These are phyloP conservation scores for Fusarium zealandicum DNA, from an alignment of 2,329 filamentous ascomycete species.

Conservation along the genomic window DNA sequence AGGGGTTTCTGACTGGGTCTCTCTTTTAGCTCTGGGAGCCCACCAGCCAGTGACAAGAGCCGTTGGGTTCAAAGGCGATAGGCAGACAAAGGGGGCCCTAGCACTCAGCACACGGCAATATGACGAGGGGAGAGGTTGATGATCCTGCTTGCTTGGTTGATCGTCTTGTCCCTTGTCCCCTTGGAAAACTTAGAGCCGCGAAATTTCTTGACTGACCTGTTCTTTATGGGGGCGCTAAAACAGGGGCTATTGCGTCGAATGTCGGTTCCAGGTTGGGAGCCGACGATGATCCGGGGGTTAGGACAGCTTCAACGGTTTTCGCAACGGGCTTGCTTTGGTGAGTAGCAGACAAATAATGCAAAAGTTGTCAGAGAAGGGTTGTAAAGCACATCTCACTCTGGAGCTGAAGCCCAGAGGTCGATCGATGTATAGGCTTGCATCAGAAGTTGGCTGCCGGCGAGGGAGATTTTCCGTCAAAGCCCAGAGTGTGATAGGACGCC, in stretches of 20 bases:
- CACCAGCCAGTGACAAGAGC: slow-evolving; percentile 12
- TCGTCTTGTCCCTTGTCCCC: neutral
- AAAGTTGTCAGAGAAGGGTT: too few species aligned
- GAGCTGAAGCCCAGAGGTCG: neutral
- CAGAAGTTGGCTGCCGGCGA: slow-evolving; percentile 11
- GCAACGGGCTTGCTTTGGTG: neutral
- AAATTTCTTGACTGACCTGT: slow-evolving; percentile 17
- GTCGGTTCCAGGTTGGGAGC: slow-evolving; percentile 18
- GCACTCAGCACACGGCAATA: slow-evolving; percentile 8
- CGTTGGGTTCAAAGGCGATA: slow-evolving; percentile 4
- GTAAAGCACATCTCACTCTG: neutral
- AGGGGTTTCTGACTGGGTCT: slow-evolving; percentile 38
- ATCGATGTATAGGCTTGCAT: neutral
- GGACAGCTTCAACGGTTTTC: slow-evolving; percentile 5
- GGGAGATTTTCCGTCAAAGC: slow-evolving; percentile 17
- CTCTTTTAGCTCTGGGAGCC: slow-evolving; percentile 25
- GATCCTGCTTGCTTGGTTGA: neutral
- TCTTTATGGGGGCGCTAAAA: slow-evolving; percentile 19
- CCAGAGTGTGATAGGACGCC: slow-evolving; percentile 6
- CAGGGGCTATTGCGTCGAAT: slow-evolving; percentile 16
- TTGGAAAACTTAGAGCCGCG: neutral
- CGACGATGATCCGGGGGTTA: slow-evolving; percentile 22
- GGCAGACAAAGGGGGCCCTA: slow-evolving; percentile 5
- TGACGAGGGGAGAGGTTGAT: neutral
- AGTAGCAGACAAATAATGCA: neutral